phyloP scores from a whole-genome alignment of 495 filamentous ascomycete species.

The Penicillium psychrofluorescens region DNA sequence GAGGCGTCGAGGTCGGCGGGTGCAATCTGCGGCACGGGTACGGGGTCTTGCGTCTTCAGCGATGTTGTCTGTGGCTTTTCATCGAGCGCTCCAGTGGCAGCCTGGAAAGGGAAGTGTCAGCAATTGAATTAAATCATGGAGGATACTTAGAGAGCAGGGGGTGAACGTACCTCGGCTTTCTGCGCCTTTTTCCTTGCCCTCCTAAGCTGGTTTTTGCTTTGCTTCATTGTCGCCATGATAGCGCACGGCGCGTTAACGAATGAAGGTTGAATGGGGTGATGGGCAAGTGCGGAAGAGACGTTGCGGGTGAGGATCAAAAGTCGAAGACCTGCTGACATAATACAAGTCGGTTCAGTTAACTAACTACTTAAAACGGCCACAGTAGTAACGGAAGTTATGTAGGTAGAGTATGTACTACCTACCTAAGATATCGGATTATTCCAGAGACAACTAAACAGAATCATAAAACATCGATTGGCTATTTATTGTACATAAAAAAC shows the following conservation, averaged over 20 bases:
- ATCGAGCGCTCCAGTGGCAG: background rate
- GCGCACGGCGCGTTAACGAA: too few relatives aligned
- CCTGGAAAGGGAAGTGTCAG: constrained; percentile 9
- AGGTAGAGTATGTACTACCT: background rate
- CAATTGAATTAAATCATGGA: background rate
- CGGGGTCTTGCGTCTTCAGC: background rate
- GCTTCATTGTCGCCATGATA: constrained; percentile 37
- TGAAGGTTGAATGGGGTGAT: too few relatives aligned
- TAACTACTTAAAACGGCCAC: too few relatives aligned
- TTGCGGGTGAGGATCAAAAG: too few relatives aligned
- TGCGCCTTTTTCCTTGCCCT: constrained; percentile 87
- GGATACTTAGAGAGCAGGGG: background rate
- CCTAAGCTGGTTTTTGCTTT: constrained; percentile 77
- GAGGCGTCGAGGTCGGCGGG: constrained; percentile 23
- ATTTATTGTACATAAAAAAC: background rate
- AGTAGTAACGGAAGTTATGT: too few relatives aligned
- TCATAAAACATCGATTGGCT: background rate
- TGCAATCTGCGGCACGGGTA: constrained; percentile 14
- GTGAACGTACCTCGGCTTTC: constrained; percentile 37
- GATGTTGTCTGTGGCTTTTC: constrained; percentile 1
- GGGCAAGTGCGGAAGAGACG: too few relatives aligned
- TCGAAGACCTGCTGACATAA: too few relatives aligned
- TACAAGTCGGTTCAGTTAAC: too few relatives aligned
- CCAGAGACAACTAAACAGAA: background rate
- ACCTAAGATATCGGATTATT: background rate